phyloP scores from a whole-genome alignment of 805 yeast genomes.

The Kregervanrija delftensis region DNA sequence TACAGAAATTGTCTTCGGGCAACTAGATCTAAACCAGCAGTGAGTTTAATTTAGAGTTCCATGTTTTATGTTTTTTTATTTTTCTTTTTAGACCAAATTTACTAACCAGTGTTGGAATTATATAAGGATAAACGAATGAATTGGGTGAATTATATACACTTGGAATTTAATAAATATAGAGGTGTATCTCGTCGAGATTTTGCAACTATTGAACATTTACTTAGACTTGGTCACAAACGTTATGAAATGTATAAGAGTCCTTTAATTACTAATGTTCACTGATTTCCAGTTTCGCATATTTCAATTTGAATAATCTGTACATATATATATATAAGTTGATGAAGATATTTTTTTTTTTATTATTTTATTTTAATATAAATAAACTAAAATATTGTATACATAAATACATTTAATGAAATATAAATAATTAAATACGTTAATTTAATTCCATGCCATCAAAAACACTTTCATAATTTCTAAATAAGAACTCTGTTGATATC shows the following conservation, averaged over 20 bases:
- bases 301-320: background rate
- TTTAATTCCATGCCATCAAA: slow-evolving; percentile 10
- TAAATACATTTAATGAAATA: no score
- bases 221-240: slow-evolving; percentile 68
- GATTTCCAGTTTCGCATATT: background rate
- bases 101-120: no score
- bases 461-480: slow-evolving; percentile 39
- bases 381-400: background rate
- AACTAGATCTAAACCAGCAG: slow-evolving; percentile 33
- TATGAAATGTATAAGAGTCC: slow-evolving; percentile 67
- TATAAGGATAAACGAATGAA: slow-evolving; percentile 23
- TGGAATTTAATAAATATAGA: slow-evolving; percentile 57
- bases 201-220: slow-evolving; percentile 75
- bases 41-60: slow-evolving; percentile 12
- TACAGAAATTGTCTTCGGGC: slow-evolving; percentile 43
- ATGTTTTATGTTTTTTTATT: no score
- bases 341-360: background rate
- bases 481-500: slow-evolving; percentile 66
- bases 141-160: slow-evolving; percentile 28
- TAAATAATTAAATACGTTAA: no score
- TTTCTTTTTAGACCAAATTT: no score
- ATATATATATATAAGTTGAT: background rate
- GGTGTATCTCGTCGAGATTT: slow-evolving; percentile 70
- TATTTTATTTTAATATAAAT: background rate
- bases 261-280: slow-evolving; percentile 61